phyloP scores from a whole-genome alignment of 345 rosid species.

The Melaleuca alternifolia region DNA sequence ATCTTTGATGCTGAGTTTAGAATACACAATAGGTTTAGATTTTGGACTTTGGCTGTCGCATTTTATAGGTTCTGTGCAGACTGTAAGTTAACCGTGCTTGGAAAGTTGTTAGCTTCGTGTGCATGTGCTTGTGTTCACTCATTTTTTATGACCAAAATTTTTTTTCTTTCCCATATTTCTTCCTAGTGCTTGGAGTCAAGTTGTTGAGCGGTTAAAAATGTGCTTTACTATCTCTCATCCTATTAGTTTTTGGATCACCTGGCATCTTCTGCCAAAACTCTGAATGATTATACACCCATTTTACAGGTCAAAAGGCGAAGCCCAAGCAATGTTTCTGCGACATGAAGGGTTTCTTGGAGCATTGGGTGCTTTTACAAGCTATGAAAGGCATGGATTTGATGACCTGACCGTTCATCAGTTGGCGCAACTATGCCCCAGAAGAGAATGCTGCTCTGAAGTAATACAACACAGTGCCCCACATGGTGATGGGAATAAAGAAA shows the following conservation, averaged over 20 bases:
- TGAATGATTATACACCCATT: background rate
- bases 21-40: background rate
- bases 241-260: background rate
- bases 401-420: conserved; percentile 5
- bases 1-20: background rate
- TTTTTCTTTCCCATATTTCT: background rate
- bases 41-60: background rate
- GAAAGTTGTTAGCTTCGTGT: background rate
- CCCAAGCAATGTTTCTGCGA: conserved; percentile 68
- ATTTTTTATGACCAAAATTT: background rate
- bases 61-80: background rate
- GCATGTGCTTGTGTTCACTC: background rate
- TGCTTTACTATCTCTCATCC: background rate
- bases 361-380: conserved; percentile 62
- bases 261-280: background rate
- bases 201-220: background rate
- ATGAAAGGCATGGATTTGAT: conserved; percentile 18
- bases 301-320: conserved; percentile 84
- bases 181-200: background rate
- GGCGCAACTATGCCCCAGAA: background rate
- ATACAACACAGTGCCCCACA: conserved; percentile 7
- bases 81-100: background rate
- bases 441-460: conserved; percentile 6
- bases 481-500: conserved; percentile 14
- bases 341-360: conserved; percentile 95